phyloP scores from a whole-genome alignment of 805 yeast species.

The Candida manassasensis region DNA sequence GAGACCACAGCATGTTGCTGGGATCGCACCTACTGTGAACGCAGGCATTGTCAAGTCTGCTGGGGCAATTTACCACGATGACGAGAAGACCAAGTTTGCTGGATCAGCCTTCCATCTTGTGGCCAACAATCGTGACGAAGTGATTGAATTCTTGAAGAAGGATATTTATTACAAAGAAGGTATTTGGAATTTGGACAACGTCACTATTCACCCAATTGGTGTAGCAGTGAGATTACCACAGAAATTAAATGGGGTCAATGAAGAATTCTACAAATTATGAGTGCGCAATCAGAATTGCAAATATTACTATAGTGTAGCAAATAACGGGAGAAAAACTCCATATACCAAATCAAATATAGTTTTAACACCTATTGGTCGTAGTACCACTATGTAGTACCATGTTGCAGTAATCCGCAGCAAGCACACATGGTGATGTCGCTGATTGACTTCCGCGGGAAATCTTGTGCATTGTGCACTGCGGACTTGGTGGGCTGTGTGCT shows the following conservation, averaged over 20 bases:
- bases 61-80: conserved; percentile 41
- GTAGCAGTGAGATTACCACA: conserved; percentile 33
- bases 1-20: conserved; percentile 46
- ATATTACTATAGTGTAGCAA: too few relatives aligned
- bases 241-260: conserved; percentile 27
- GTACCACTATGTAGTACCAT: too few relatives aligned
- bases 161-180: conserved; percentile 64
- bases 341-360: not conserved
- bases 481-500: too few relatives aligned
- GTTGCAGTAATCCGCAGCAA: too few relatives aligned
- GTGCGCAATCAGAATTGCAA: too few relatives aligned
- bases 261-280: conserved; percentile 13
- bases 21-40: conserved; percentile 28
- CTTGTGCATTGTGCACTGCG: too few relatives aligned
- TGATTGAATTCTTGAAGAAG: conserved; percentile 54
- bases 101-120: conserved; percentile 63
- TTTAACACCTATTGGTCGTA: not conserved
- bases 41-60: conserved; percentile 37
- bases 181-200: conserved; percentile 70
- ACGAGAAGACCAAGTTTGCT: conserved; percentile 47
- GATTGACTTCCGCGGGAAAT: too few relatives aligned
- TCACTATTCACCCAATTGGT: conserved; percentile 51
- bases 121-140: conserved; percentile 64
- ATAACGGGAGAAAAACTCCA: too few relatives aligned
- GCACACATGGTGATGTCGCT: too few relatives aligned